Evolutionary conservation across 306 rosid species (phyloP), one percentile per base, ranked within the genome.

Genomic region (Delonix regia): DNA sequence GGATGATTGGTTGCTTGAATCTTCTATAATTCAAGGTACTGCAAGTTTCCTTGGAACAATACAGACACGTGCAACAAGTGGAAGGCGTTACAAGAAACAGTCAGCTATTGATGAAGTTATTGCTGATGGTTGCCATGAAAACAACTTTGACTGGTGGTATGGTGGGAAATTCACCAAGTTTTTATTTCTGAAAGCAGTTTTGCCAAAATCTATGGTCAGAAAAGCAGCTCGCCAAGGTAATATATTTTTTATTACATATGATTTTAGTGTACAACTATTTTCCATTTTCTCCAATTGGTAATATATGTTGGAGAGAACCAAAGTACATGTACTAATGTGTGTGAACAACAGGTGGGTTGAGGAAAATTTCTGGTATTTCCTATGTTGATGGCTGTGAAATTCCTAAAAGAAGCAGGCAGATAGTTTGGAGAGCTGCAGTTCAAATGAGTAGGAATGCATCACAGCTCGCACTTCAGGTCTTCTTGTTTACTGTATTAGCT

Each of bases 391-490:
- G 91, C 78, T 85, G 84, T 62, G 97, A 96, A 80, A 85, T 91
- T 75, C 97, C 97, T 15, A 93, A 82, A 82, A 93, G 99, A 83
- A 90, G 92, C 81, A 85, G 96, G 78, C 99, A 81, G 75, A 85
- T 89, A 12, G 93, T 83, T 59, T 96, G 99, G 99, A 93, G 98
- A 86, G 94, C 89, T 64, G 88, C 97, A 41, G 98, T 96, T 78
- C 93, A 90, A 83, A 86, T 83, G 91, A 91, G 98, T 83, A 88
- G 85, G 85, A 96, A 91, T 59, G 92, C 85, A 73, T 90, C 99
- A 30, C 99, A 93, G 82, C 92, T 93, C 74, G 97, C 97, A 1
- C 92, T 96, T 82, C 98, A 93, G 98, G 99, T 94, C 78, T 59
- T 71, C 45, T 71, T 47, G 64, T 69, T 77, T 57, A 15, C 63